Percentiles rank a stretch among this genome's conserved stretches.
Evolutionary conservation across 768 basidiomycete genomes (phyloP).

Genomic region (Sporobolomyces phaffii): DNA sequence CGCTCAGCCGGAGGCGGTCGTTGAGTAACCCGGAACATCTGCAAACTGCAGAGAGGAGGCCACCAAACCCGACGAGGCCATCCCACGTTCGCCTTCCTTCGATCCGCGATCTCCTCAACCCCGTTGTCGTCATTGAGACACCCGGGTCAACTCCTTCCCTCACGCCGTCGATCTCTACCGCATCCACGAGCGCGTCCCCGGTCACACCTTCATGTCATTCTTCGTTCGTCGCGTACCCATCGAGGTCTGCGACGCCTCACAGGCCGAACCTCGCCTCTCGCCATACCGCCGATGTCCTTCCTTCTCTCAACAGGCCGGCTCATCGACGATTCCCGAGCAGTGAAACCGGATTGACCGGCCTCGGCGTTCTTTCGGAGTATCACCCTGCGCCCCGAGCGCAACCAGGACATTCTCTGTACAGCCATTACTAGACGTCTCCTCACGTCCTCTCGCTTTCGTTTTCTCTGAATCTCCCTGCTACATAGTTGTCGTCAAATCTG

Average conservation of each 20-base stretch:
- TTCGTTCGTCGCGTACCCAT: not conserved
- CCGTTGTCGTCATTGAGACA: not conserved
- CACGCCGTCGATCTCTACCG: not conserved
- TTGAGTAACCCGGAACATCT: not conserved
- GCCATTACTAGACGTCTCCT: not conserved
- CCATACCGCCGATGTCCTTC: slow-evolving; percentile 1
- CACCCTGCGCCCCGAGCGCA: not conserved
- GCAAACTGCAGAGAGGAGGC: too few relatives aligned
- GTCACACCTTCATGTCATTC: not conserved
- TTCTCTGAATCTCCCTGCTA: not conserved
- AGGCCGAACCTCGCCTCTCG: slow-evolving; percentile 1
- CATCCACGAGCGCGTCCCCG: not conserved
- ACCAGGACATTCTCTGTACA: not conserved
- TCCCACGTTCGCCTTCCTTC: slow-evolving; percentile 18
- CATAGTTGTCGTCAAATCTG: not conserved
- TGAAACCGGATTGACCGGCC: not conserved
- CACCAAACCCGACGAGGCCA: too few relatives aligned
- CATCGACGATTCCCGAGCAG: not conserved
- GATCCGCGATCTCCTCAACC: slow-evolving; percentile 19
- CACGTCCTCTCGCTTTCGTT: not conserved
- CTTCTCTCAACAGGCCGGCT: not conserved
- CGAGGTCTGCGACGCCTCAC: not conserved
- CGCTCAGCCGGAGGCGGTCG: not conserved
- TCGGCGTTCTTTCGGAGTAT: not conserved
- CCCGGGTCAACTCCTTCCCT: not conserved